Evolutionary conservation across 164 flowering plant species (phyloP).

Genomic region (Stephania japonica): DNA sequence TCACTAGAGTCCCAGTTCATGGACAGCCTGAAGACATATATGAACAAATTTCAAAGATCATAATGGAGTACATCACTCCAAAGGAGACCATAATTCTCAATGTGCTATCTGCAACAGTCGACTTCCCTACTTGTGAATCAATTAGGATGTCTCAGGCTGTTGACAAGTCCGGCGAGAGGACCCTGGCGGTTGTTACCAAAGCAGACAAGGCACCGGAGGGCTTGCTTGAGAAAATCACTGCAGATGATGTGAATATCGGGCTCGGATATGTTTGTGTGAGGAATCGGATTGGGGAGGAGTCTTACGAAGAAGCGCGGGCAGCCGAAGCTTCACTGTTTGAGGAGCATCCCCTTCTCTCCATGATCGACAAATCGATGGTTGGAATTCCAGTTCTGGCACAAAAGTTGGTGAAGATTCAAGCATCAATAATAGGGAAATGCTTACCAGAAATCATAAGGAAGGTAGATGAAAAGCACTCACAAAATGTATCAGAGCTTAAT

Average conservation of each 20-base stretch:
- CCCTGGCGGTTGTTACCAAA: slow-evolving; percentile 11
- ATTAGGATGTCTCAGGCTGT: slow-evolving; percentile 7
- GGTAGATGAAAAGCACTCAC: slow-evolving; percentile 2
- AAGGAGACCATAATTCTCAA: slow-evolving; percentile 6
- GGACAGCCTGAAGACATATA: slow-evolving; percentile 12
- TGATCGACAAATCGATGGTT: slow-evolving; percentile 1
- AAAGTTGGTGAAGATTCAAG: slow-evolving; percentile 3
- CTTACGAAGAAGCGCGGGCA: not conserved
- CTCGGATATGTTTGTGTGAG: slow-evolving; percentile 12
- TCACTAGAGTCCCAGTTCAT: slow-evolving; percentile 12
- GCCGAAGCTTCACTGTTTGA: slow-evolving; percentile 4
- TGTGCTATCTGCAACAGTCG: slow-evolving; percentile 9
- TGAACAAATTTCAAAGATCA: slow-evolving; percentile 8
- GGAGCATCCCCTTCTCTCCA: slow-evolving; percentile 1
- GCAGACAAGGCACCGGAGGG: slow-evolving; percentile 14
- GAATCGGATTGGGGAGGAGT: slow-evolving; percentile 11
- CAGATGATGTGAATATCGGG: slow-evolving; percentile 9
- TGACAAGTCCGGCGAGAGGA: slow-evolving; percentile 9
- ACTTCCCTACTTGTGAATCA: slow-evolving; percentile 11
- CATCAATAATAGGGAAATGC: not conserved
- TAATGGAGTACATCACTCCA: slow-evolving; percentile 7
- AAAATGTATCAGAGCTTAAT: slow-evolving; percentile 1
- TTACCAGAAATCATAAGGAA: slow-evolving; percentile 5
- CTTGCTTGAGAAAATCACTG: slow-evolving; percentile 5
- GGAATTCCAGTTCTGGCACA: slow-evolving; percentile 7